phyloP scores from a whole-genome alignment of 495 filamentous ascomycete species.

The Massariosphaeria phaeospora region DNA sequence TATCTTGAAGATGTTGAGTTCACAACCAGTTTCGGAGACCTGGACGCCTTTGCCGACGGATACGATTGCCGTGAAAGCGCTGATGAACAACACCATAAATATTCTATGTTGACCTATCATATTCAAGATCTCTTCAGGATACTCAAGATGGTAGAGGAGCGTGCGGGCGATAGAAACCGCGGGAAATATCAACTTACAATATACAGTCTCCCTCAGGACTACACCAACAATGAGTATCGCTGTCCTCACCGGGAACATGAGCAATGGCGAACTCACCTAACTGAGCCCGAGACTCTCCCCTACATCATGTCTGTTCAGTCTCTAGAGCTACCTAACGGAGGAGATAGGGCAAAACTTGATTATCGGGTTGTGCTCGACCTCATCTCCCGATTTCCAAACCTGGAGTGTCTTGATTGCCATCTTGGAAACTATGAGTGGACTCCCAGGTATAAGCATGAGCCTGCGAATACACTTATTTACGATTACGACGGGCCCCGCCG shows the following conservation, averaged over 20 bases:
- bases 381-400: not conserved
- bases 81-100: not conserved
- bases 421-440: constrained; percentile 3
- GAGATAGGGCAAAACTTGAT: not conserved
- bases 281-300: not conserved
- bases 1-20: not conserved
- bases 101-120: not conserved
- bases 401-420: not conserved
- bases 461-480: not conserved
- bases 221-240: not conserved
- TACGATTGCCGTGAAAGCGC: constrained; percentile 1
- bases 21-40: not conserved
- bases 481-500: constrained; percentile 13
- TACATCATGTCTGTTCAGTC: not conserved
- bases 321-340: not conserved
- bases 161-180: constrained; percentile 4
- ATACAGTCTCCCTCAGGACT: not conserved
- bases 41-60: not conserved
- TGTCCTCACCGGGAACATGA: constrained; percentile 6
- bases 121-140: constrained; percentile 5
- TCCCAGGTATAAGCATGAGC: not conserved
- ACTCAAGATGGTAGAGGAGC: not conserved
- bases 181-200: constrained; percentile 5
- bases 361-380: constrained; percentile 2
- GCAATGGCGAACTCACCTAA: constrained; percentile 4